Evolutionary conservation across 139 green algal genomes (phyloP).

Genomic region (Chlorella sp.): DNA sequence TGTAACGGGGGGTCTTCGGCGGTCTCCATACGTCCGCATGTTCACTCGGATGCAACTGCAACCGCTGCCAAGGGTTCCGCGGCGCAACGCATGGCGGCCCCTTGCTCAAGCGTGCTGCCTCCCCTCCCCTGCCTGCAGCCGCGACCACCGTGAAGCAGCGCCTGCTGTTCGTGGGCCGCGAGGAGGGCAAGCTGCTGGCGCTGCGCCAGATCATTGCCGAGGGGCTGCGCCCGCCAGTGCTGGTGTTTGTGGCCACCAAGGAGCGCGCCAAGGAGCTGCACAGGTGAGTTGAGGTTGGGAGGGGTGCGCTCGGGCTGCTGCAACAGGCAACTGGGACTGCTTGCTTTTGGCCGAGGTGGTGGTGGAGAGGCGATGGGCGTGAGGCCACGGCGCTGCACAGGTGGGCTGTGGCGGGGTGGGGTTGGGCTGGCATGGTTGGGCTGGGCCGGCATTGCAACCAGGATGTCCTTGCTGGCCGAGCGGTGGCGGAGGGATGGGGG

Average conservation of each 20-base stretch:
- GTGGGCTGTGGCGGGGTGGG: no score
- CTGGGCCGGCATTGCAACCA: no score
- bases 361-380: no score
- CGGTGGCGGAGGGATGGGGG: no score
- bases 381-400: no score
- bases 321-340: neutral
- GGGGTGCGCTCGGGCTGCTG: neutral
- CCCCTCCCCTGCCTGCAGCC: constrained; percentile 16
- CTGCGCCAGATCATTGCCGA: constrained; percentile 86
- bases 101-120: neutral
- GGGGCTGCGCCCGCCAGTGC: constrained; percentile 84
- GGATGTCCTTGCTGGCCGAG: no score
- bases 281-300: constrained; percentile 25
- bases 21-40: no score
- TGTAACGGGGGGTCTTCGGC: no score
- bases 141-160: constrained; percentile 79
- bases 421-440: no score
- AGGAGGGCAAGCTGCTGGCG: constrained; percentile 92
- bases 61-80: no score
- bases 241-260: constrained; percentile 94
- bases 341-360: neutral
- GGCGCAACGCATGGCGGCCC: no score
- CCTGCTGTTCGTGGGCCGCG: constrained; percentile 91
- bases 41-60: no score
- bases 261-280: constrained; percentile 83